These are phyloP conservation scores for Sphagnurus paluster DNA, from an alignment of 1,284 basidiomycete species.

Conservation along the genomic window DNA sequence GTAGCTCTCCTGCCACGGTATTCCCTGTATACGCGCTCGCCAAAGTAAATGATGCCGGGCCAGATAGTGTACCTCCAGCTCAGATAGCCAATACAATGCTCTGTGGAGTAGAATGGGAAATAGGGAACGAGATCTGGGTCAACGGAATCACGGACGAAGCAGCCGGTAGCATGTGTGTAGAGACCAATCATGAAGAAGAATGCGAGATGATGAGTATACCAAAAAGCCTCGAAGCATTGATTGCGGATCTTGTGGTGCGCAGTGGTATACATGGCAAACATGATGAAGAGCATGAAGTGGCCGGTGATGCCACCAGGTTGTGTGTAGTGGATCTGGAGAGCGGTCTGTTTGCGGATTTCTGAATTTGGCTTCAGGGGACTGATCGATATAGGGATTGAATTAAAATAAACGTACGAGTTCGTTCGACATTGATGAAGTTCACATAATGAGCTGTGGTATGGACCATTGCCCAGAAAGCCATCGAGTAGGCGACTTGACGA, in stretches of 20 bases:
- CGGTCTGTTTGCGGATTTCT: slow-evolving; percentile 78
- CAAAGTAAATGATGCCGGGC: slow-evolving; percentile 84
- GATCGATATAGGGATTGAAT: background rate
- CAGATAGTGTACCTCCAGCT: slow-evolving; percentile 88
- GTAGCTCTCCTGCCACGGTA: slow-evolving; percentile 76
- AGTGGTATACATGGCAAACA: slow-evolving; percentile 84
- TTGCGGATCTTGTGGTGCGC: slow-evolving; percentile 81
- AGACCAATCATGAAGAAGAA: slow-evolving; percentile 91
- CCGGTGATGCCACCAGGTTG: slow-evolving; percentile 87
- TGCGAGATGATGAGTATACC: slow-evolving; percentile 90
- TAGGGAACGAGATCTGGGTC: slow-evolving; percentile 62
- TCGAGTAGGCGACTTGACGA: slow-evolving; percentile 86
- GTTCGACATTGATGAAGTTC: slow-evolving; percentile 87
- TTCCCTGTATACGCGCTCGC: slow-evolving; percentile 80
- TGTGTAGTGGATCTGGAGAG: slow-evolving; percentile 81
- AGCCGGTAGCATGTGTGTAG: slow-evolving; percentile 87
- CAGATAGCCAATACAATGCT: slow-evolving; percentile 83
- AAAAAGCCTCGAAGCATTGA: slow-evolving; percentile 90
- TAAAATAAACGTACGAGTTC: slow-evolving; percentile 56
- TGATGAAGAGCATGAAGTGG: slow-evolving; percentile 88
- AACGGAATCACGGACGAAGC: slow-evolving; percentile 83
- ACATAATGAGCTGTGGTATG: slow-evolving; percentile 90
- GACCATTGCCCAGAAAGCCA: slow-evolving; percentile 85
- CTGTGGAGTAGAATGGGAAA: slow-evolving; percentile 83
- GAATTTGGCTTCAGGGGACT: slow-evolving; percentile 18